A percentile compares a stretch with the other conserved stretches of the same genome.
Conservation (phyloP, 768 basidiomycete genomes). For the Suillus bovinus region DNA sequence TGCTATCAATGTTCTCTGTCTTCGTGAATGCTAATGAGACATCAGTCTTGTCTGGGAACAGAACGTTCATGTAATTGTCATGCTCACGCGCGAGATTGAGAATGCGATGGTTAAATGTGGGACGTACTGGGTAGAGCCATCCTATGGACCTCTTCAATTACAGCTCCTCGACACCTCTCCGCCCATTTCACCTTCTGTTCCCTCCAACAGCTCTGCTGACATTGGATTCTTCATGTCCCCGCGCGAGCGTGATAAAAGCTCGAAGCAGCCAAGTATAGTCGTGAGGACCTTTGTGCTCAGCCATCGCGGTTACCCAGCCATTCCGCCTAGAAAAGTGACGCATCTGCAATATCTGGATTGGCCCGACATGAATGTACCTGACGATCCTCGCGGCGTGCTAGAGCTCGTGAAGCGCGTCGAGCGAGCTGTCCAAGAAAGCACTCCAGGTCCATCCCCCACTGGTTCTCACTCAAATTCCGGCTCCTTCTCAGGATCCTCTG, state of each 20-base stretch:
- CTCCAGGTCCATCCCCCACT: conserved; percentile 29
- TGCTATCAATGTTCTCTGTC: not conserved
- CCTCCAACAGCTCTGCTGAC: conserved; percentile 40
- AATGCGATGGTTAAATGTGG: conserved; percentile 89
- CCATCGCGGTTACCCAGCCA: conserved; percentile 58
- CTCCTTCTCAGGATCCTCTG: not conserved
- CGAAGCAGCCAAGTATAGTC: conserved; percentile 37
- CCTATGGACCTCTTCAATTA: conserved; percentile 73
- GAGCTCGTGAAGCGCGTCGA: conserved; percentile 73
- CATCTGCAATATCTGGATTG: conserved; percentile 94
- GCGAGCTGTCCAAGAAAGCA: conserved; percentile 26
- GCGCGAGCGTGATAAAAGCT: conserved; percentile 21
- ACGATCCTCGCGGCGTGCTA: conserved; percentile 74
- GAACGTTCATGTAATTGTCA: conserved; percentile 91
- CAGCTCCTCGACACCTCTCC: conserved; percentile 50
- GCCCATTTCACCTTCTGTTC: conserved; percentile 18
- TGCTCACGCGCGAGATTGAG: conserved; percentile 93
- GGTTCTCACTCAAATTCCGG: not conserved
- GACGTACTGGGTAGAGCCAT: conserved; percentile 75
- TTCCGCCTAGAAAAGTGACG: conserved; percentile 64
- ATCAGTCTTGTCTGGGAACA: conserved; percentile 89
- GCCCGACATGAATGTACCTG: conserved; percentile 97
- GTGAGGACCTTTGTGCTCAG: conserved; percentile 69
- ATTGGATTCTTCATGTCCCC: conserved; percentile 43
- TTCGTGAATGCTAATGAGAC: not conserved